Conservation (phyloP, 345 rosid genomes). For the Geranium rotundifolium region DNA sequence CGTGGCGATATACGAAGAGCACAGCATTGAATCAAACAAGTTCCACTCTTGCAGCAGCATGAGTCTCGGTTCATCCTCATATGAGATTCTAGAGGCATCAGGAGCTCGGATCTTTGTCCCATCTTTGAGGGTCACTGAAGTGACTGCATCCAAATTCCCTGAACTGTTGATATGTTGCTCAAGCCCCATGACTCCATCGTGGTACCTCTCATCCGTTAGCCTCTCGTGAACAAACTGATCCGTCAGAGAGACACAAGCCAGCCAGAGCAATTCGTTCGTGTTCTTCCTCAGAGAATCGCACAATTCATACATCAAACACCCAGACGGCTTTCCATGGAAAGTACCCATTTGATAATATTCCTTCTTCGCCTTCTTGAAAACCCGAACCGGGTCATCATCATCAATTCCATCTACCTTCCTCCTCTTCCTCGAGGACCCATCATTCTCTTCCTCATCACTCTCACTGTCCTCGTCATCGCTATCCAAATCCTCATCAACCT, state of each 20-base stretch:
- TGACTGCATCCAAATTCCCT: constrained; percentile 68
- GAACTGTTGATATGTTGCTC: constrained; percentile 83
- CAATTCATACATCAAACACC: constrained; percentile 70
- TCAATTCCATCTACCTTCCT: constrained; percentile 37
- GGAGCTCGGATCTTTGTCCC: constrained; percentile 89
- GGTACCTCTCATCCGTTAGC: constrained; percentile 88
- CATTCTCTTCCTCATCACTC: constrained; percentile 30
- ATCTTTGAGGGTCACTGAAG: constrained; percentile 71
- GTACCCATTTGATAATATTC: constrained; percentile 76
- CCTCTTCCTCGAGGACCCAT: constrained; percentile 42
- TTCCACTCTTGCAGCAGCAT: constrained; percentile 93
- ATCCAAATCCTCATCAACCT: constrained; percentile 10
- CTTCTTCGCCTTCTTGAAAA: constrained; percentile 56
- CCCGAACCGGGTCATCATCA: constrained; percentile 30
- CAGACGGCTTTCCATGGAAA: constrained; percentile 92
- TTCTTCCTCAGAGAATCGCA: constrained; percentile 73
- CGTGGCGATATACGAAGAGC: constrained; percentile 75
- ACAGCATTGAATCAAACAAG: constrained; percentile 90
- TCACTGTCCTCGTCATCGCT: constrained; percentile 25
- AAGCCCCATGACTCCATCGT: constrained; percentile 94
- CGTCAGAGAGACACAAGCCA: constrained; percentile 86
- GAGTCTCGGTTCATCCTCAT: constrained; percentile 85
- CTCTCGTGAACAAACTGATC: constrained; percentile 96
- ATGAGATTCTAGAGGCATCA: constrained; percentile 71
- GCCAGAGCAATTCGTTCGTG: constrained; percentile 86